These are phyloP conservation scores for Colletotrichum magnum DNA, from an alignment of 2,329 filamentous ascomycete genomes.

Conservation along the genomic window DNA sequence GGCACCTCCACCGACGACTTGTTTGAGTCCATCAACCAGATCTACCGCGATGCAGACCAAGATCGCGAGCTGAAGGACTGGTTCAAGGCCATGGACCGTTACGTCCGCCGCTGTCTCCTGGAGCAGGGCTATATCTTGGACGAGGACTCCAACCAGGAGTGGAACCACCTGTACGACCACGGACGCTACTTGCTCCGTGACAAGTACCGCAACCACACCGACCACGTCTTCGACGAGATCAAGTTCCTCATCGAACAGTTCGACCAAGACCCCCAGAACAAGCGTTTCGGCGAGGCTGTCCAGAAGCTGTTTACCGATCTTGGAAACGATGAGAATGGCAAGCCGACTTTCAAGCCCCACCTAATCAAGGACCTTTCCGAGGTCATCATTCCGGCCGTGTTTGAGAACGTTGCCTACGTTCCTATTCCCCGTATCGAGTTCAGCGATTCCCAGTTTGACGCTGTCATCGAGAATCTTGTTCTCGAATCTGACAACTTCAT, in stretches of 20 bases:
- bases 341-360: constrained; percentile 92
- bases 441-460: constrained; percentile 85
- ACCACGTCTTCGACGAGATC: constrained; percentile 88
- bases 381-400: constrained; percentile 85
- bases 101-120: constrained; percentile 85
- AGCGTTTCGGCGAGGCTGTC: constrained; percentile 80
- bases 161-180: constrained; percentile 87
- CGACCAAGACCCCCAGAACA: constrained; percentile 89
- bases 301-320: constrained; percentile 89
- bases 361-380: constrained; percentile 90
- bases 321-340: constrained; percentile 88
- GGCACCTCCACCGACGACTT: constrained; percentile 90
- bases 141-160: constrained; percentile 83
- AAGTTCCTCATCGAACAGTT: constrained; percentile 94
- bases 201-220: constrained; percentile 88
- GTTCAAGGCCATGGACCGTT: constrained; percentile 85
- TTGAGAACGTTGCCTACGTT: constrained; percentile 90
- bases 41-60: constrained; percentile 88
- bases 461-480: constrained; percentile 93
- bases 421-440: constrained; percentile 96
- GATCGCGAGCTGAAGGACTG: constrained; percentile 90
- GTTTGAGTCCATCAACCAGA: constrained; percentile 84
- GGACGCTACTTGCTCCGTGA: constrained; percentile 90
- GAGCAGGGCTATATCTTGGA: constrained; percentile 94
- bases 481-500: constrained; percentile 97